Evolutionary conservation across 805 yeast species (phyloP).

Genomic region (Saturnispora hagleri): DNA sequence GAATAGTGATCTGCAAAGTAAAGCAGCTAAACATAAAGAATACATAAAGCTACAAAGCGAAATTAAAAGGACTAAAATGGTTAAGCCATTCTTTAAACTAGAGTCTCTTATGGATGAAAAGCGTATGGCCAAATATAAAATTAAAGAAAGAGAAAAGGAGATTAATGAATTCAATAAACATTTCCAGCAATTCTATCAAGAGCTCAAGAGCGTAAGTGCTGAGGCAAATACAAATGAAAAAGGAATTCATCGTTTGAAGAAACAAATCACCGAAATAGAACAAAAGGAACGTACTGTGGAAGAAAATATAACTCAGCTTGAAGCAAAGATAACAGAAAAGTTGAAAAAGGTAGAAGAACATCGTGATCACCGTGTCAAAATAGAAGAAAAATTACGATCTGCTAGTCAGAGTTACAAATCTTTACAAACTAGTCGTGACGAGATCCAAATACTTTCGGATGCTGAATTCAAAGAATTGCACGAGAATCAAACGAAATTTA

Average conservation of each 20-base stretch:
- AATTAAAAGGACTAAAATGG: constrained; percentile 30
- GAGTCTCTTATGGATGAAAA: constrained; percentile 29
- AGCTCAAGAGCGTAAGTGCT: constrained; percentile 11
- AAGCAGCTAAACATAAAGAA: constrained; percentile 38
- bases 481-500: background rate
- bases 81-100: constrained; percentile 28
- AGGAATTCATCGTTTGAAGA: constrained; percentile 15
- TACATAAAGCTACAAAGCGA: constrained; percentile 37
- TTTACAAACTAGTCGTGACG: background rate
- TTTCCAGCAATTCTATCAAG: constrained; percentile 15
- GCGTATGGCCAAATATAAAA: constrained; percentile 17
- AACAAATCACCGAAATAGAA: background rate
- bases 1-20: constrained; percentile 32
- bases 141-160: constrained; percentile 18
- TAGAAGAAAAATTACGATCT: background rate
- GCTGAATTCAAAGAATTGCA: background rate
- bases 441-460: background rate
- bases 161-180: constrained; percentile 21
- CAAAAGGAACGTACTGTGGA: background rate
- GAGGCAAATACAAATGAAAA: constrained; percentile 11
- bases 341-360: background rate
- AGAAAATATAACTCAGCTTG: background rate
- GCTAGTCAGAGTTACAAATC: background rate
- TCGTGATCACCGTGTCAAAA: background rate
- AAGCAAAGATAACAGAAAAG: background rate